phyloP scores from a whole-genome alignment of 768 basidiomycete genomes.

The Rhizopogon salebrosus region DNA sequence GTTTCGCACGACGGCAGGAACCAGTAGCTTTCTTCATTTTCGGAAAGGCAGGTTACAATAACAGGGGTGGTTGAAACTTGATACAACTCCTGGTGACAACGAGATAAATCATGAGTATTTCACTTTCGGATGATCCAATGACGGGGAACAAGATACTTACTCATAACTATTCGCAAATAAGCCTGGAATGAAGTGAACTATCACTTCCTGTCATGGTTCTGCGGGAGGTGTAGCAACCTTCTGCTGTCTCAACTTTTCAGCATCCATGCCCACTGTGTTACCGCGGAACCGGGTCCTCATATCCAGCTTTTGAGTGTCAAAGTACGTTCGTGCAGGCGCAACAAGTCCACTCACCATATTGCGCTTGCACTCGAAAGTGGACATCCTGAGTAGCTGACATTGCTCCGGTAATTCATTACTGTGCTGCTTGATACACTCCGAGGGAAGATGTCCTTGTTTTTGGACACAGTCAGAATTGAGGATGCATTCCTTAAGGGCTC shows the following conservation, averaged over 20 bases:
- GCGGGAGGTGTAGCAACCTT: constrained; percentile 1
- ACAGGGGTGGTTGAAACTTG: not conserved
- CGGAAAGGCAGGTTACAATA: not conserved
- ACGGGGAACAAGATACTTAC: not conserved
- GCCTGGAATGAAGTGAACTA: not conserved
- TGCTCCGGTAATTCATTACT: constrained; percentile 71
- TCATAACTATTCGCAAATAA: not conserved
- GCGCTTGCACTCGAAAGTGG: constrained; percentile 87
- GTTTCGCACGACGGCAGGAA: not conserved
- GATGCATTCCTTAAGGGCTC: constrained; percentile 78
- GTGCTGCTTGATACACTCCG: constrained; percentile 78
- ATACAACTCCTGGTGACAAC: not conserved
- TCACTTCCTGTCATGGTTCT: not conserved
- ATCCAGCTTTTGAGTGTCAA: constrained; percentile 48
- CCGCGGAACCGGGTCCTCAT: constrained; percentile 83
- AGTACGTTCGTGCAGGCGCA: not conserved
- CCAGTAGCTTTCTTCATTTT: not conserved
- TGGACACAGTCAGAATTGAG: constrained; percentile 84
- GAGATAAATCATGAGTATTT: not conserved
- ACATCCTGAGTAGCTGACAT: constrained; percentile 73
- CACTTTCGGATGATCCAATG: not conserved
- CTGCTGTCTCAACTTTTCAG: constrained; percentile 9
- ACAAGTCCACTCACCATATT: constrained; percentile 64
- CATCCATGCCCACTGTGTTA: constrained; percentile 53
- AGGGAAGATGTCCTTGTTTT: constrained; percentile 73